phyloP scores from a whole-genome alignment of 208 protist species.

The Trypanosomatidae sp. region DNA sequence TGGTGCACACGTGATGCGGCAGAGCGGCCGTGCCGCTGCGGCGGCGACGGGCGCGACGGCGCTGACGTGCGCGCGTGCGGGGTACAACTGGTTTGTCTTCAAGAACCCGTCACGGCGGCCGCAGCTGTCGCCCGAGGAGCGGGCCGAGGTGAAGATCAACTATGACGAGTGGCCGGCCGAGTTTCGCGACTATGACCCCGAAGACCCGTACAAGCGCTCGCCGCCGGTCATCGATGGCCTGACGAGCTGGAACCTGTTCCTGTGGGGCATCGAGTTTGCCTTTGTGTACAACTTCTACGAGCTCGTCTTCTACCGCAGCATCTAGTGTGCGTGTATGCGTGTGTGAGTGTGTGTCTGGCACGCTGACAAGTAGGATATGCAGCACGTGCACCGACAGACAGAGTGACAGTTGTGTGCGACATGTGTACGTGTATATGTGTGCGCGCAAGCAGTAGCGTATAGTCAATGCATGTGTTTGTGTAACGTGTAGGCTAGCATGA shows the following conservation, averaged over 20 bases:
- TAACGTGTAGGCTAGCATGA: not conserved
- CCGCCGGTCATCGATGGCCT: constrained; percentile 79
- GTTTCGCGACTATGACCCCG: constrained; percentile 84
- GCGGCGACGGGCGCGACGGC: not conserved
- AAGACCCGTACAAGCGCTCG: constrained; percentile 88
- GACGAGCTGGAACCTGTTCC: constrained; percentile 81
- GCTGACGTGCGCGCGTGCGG: constrained; percentile 10
- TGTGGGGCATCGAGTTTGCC: constrained; percentile 76
- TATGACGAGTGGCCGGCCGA: constrained; percentile 83
- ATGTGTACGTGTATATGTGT: not conserved
- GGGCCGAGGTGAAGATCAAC: constrained; percentile 80
- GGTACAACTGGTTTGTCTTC: constrained; percentile 82
- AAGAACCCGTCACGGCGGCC: constrained; percentile 80
- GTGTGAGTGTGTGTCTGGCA: not conserved
- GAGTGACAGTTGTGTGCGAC: not conserved
- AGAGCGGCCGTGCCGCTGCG: too few relatives aligned
- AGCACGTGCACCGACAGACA: too few relatives aligned
- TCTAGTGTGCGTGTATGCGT: constrained; percentile 19
- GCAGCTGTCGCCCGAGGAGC: constrained; percentile 77
- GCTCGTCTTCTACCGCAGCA: constrained; percentile 76
- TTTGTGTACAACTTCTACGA: constrained; percentile 90
- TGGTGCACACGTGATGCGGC: too few relatives aligned
- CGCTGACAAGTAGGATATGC: not conserved
- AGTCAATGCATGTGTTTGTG: not conserved
- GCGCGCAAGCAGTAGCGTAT: not conserved